Conservation (phyloP, 2,329 filamentous ascomycete genomes). For the Rosellinia necatrix region DNA sequence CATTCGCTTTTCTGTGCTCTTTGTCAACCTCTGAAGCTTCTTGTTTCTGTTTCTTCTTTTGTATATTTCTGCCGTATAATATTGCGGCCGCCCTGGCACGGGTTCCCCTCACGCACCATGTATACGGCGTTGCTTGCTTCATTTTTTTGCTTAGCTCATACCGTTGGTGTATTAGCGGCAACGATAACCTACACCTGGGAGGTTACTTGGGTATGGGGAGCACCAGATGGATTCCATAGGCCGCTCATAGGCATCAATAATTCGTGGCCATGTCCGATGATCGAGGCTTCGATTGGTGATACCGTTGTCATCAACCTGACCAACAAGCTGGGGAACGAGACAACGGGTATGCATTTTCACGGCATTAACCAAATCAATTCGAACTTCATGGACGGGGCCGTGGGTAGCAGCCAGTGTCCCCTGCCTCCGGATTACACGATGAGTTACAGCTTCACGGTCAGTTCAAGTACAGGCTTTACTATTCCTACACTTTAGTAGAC, state of each 20-base stretch:
- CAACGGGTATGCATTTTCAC: constrained; percentile 62
- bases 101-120: neutral
- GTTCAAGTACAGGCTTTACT: constrained; percentile 21
- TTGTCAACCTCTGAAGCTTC: neutral
- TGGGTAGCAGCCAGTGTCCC: constrained; percentile 60
- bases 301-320: constrained; percentile 52
- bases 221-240: constrained; percentile 64
- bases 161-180: constrained; percentile 42
- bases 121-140: neutral
- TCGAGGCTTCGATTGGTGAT: constrained; percentile 60
- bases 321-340: constrained; percentile 57
- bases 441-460: constrained; percentile 61
- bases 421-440: constrained; percentile 58
- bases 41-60: neutral
- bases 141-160: constrained; percentile 26
- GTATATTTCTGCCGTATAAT: neutral
- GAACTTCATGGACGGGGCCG: constrained; percentile 64
- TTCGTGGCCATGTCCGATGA: constrained; percentile 65
- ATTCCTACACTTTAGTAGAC: neutral
- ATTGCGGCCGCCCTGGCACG: neutral
- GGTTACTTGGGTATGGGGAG: constrained; percentile 63
- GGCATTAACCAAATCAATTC: constrained; percentile 64
- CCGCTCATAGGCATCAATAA: constrained; percentile 69
- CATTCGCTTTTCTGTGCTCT: neutral
- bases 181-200: constrained; percentile 63